Base-by-base conservation (phyloP, 2,329 filamentous ascomycete species). In the Colletotrichum eleusines region DNA sequence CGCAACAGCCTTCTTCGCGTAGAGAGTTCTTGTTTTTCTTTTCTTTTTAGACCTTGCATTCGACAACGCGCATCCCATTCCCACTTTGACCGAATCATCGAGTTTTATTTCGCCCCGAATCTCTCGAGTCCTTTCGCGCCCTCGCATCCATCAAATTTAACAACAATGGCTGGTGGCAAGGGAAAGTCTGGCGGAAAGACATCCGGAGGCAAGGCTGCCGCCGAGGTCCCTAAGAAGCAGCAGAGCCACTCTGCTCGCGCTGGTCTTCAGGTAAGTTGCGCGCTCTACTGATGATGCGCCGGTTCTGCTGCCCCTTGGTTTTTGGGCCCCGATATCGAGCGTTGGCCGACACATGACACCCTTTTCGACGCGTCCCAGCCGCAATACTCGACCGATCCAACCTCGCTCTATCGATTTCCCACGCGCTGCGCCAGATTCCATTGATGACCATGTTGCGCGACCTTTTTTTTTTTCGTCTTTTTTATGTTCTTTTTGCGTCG, bases 241-340 rank as follows among this genome's bases (percentile, higher is more conserved):
- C 93, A 97, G 85, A 97, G 96, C 85, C 95, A 97, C 87, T 97
- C 94, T 78, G 94, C 94, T 80, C 95, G 96, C 83, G 95, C 95
- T 81, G 95, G 95, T 81, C 89, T 98, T 76, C 95, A 98, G 92
- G 95, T 98, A 87, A 88, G 93, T 85, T 54, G 69, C 57, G 67
- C 69, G 67, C 69, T 35, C 28, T 71, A 44, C 16, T 55, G 68
- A 61, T 70, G 63, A 73, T 74, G 66, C 67, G 65, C 72, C 69
- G 63, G 59, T 73, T 72, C 65, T 65, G 58, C 65, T 65, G 58
- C 66, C 68, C 68, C 53, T 63, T 71, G 59, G 69, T 67, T 58
- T 64, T 54, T 48, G 31, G 51, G 58, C 60, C 53, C 58, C 64
- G 53, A 58, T 59, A 75, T 73, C 72, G 66, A 64, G 55, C 60